Conservation (phyloP, 768 basidiomycete genomes). For the Tylopilus sp. region DNA sequence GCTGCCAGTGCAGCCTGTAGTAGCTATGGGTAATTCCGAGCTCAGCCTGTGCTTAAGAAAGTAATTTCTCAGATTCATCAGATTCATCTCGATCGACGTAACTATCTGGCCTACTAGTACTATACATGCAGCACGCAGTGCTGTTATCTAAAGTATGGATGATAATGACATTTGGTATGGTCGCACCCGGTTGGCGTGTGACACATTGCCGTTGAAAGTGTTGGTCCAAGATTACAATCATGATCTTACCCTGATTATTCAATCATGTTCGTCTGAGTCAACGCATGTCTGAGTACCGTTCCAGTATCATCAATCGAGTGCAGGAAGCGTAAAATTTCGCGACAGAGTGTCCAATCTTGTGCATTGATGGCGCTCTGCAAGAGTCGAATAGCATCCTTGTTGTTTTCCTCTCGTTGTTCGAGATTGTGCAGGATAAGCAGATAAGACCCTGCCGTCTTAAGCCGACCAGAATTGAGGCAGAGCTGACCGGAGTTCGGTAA, state of each 20-base stretch:
- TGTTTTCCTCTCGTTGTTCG: conserved; percentile 78
- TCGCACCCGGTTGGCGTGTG: too few relatives aligned
- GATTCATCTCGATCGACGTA: too few relatives aligned
- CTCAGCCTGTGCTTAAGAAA: too few relatives aligned
- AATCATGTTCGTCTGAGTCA: conserved; percentile 48
- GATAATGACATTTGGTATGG: too few relatives aligned
- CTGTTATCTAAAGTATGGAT: too few relatives aligned
- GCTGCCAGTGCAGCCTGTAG: too few relatives aligned
- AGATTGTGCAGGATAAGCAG: conserved; percentile 91
- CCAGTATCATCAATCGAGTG: conserved; percentile 91
- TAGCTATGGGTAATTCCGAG: too few relatives aligned
- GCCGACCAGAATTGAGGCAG: conserved; percentile 65
- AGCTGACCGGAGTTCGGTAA: conserved; percentile 43
- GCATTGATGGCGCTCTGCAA: conserved; percentile 70
- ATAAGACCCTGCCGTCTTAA: conserved; percentile 91
- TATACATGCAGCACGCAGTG: too few relatives aligned
- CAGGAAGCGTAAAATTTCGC: conserved; percentile 88
- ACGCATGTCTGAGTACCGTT: conserved; percentile 56
- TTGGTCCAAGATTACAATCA: neutral
- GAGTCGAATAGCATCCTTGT: conserved; percentile 77
- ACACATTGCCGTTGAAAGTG: neutral
- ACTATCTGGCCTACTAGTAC: too few relatives aligned
- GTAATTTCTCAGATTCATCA: too few relatives aligned
- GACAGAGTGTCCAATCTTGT: conserved; percentile 87
- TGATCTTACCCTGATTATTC: neutral